Evolutionary conservation across 371 early-diverging fungal species (phyloP).

Genomic region (Nematocida sp.): DNA sequence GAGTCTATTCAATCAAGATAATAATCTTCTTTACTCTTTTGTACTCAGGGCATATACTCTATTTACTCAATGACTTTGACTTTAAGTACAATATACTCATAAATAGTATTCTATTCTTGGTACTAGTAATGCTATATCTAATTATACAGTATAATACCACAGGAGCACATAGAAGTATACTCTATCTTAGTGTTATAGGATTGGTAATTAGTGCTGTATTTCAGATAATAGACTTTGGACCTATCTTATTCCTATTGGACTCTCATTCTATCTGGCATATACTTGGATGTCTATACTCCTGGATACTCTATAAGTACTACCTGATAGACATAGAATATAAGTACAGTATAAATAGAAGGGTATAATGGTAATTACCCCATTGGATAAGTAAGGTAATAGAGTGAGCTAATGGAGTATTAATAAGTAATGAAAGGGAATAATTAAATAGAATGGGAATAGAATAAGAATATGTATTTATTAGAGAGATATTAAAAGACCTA

Average conservation of each 20-base stretch:
- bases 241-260: slow-evolving; percentile 33
- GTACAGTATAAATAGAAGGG: not conserved
- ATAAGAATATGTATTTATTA: not conserved
- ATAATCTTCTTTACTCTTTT: not conserved
- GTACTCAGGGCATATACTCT: not conserved
- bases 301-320: not conserved
- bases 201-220: not conserved
- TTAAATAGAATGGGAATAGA: not conserved
- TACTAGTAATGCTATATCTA: not conserved
- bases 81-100: slow-evolving; percentile 32
- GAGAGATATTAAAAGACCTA: not conserved
- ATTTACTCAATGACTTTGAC: slow-evolving; percentile 33
- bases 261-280: slow-evolving; percentile 45
- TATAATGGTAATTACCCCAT: too few species aligned
- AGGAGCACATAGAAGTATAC: slow-evolving; percentile 6
- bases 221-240: slow-evolving; percentile 45
- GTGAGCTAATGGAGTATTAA: too few species aligned
- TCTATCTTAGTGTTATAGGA: slow-evolving; percentile 1
- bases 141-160: not conserved
- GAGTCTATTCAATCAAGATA: not conserved
- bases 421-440: not conserved
- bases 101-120: not conserved
- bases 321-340: not conserved
- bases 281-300: slow-evolving; percentile 13
- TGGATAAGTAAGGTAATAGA: not conserved